Evolutionary conservation across 495 filamentous ascomycete species (phyloP).

Genomic region (Aspergillus nanangensis): DNA sequence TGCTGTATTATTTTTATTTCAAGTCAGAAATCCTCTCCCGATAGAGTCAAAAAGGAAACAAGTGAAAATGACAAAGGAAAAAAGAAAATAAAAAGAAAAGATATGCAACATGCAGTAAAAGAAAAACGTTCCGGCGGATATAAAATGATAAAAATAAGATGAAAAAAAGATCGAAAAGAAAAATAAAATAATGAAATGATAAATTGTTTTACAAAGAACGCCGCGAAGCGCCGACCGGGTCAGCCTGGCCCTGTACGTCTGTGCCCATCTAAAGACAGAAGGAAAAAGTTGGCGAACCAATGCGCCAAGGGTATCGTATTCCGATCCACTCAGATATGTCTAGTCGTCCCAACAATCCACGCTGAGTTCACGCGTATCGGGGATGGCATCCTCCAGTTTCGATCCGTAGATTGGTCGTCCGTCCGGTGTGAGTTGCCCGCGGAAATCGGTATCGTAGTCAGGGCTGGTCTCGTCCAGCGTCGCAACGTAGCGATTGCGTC

Average conservation of each 20-base stretch:
- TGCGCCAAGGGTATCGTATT: conserved; percentile 20
- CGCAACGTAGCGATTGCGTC: conserved; percentile 44
- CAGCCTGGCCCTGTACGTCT: conserved; percentile 16
- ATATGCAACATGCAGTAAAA: conserved; percentile 8
- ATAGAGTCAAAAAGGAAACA: neutral
- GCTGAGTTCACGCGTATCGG: conserved; percentile 30
- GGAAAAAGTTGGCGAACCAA: conserved; percentile 13
- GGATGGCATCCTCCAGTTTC: conserved; percentile 35
- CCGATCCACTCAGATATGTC: conserved; percentile 13
- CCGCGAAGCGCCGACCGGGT: conserved; percentile 25
- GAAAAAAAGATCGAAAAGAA: conserved; percentile 8
- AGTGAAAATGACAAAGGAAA: conserved; percentile 3
- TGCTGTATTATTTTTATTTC: conserved; percentile 17
- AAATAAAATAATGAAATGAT: conserved; percentile 8
- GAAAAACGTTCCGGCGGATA: conserved; percentile 10
- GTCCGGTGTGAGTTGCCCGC: conserved; percentile 39
- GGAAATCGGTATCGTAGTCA: conserved; percentile 43
- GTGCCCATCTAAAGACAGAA: conserved; percentile 20
- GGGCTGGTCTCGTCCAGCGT: conserved; percentile 42
- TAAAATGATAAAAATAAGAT: too few relatives aligned
- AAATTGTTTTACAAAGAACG: conserved; percentile 33
- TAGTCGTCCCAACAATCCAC: conserved; percentile 35
- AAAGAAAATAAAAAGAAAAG: conserved; percentile 5
- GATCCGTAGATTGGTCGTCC: conserved; percentile 39
- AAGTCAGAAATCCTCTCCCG: conserved; percentile 12